These are phyloP conservation scores for Camelina laxa DNA, from an alignment of 345 rosid species.

Conservation along the genomic window DNA sequence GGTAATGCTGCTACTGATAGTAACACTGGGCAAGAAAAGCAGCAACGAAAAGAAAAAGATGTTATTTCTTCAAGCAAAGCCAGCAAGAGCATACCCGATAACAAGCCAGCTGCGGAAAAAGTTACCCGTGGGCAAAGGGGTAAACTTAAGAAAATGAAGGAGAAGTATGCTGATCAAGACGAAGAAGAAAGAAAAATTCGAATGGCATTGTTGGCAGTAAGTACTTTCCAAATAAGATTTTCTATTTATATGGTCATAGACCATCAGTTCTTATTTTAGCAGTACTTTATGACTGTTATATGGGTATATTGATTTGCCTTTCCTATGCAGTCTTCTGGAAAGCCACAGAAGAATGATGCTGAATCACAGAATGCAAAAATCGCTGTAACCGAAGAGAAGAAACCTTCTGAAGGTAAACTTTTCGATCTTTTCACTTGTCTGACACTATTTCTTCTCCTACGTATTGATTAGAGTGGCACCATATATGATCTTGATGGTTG, in stretches of 20 bases:
- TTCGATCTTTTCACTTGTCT: neutral
- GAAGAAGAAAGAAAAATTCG: slow-evolving; percentile 89
- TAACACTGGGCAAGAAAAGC: slow-evolving; percentile 48
- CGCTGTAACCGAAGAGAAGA: slow-evolving; percentile 47
- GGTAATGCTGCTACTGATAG: slow-evolving; percentile 37
- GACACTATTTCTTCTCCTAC: neutral
- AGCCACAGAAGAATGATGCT: slow-evolving; percentile 58
- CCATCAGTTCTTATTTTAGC: neutral
- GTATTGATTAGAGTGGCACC: neutral
- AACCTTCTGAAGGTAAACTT: slow-evolving; percentile 48
- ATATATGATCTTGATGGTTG: neutral
- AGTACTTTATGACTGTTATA: neutral
- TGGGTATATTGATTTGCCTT: slow-evolving; percentile 17
- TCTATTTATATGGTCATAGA: neutral
- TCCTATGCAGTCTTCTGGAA: slow-evolving; percentile 81
- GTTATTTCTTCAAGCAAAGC: slow-evolving; percentile 47
- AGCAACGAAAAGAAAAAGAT: slow-evolving; percentile 46
- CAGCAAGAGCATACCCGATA: slow-evolving; percentile 48
- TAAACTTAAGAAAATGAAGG: slow-evolving; percentile 96
- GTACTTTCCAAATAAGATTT: slow-evolving; percentile 43
- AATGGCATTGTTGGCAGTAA: slow-evolving; percentile 90
- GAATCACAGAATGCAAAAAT: slow-evolving; percentile 51
- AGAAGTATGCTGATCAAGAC: slow-evolving; percentile 95
- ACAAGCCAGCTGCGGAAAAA: slow-evolving; percentile 67
- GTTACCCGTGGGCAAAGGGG: slow-evolving; percentile 85